Evolutionary conservation across 2,329 filamentous ascomycete species (phyloP).

Genomic region (Botryotinia narcissicola): DNA sequence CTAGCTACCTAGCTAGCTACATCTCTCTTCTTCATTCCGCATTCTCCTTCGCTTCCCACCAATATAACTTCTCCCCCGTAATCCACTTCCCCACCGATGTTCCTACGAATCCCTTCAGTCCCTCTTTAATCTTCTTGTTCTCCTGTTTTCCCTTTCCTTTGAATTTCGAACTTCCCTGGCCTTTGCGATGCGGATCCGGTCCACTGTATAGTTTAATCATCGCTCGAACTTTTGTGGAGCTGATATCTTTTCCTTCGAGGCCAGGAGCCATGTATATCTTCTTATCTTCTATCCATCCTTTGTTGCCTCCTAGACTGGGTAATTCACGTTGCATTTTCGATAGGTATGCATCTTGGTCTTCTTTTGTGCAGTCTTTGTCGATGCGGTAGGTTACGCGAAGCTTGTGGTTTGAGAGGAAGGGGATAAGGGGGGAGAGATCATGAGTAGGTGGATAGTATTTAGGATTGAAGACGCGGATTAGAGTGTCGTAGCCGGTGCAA

Average conservation of each 20-base stretch:
- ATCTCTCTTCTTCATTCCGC: not conserved
- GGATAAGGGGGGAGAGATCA: conserved; percentile 55
- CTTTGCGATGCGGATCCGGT: conserved; percentile 50
- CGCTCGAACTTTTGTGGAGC: not conserved
- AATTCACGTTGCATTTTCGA: not conserved
- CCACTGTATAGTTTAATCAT: not conserved
- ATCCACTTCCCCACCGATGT: conserved; percentile 12
- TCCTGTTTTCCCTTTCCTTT: conserved; percentile 48
- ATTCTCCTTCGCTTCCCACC: not conserved
- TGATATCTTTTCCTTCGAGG: not conserved
- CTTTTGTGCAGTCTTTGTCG: not conserved
- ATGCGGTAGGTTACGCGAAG: conserved; percentile 63
- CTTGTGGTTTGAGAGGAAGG: conserved; percentile 61
- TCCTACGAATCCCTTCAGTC: not conserved
- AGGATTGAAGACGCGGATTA: conserved; percentile 68
- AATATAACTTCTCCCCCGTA: conserved; percentile 7
- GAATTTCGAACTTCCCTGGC: conserved; percentile 55
- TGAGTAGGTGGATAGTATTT: conserved; percentile 62
- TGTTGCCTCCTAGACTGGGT: not conserved
- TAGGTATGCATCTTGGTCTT: not conserved
- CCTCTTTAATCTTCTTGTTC: conserved; percentile 46
- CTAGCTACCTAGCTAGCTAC: not conserved
- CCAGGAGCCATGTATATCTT: not conserved
- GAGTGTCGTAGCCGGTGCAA: conserved; percentile 72
- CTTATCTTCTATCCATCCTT: not conserved